Conservation (phyloP, 2,329 filamentous ascomycete species). For the Colletotrichum liriopes region DNA sequence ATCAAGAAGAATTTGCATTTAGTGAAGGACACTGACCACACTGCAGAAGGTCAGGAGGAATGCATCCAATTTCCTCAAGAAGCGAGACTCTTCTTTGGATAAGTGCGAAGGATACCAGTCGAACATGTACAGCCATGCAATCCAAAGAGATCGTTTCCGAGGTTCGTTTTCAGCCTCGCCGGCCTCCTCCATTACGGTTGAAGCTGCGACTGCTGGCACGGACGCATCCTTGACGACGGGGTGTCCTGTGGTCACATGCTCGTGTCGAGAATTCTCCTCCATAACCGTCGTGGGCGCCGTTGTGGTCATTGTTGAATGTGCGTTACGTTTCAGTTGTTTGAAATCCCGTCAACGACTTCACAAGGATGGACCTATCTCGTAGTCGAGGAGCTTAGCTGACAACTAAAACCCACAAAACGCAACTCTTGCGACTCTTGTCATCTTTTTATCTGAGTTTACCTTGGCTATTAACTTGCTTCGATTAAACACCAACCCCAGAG, state of each 20-base stretch:
- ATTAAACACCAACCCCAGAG: not conserved
- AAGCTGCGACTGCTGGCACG: conserved; percentile 53
- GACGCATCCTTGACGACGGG: conserved; percentile 27
- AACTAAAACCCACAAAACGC: not conserved
- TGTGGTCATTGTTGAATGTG: not conserved
- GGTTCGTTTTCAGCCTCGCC: conserved; percentile 38
- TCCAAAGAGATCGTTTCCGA: conserved; percentile 41
- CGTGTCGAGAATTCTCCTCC: not conserved
- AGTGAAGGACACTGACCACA: not conserved
- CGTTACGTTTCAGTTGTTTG: not conserved
- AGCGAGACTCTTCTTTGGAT: conserved; percentile 40
- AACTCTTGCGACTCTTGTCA: not conserved
- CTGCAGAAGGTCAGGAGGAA: conserved; percentile 45
- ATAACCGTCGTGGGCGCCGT: not conserved
- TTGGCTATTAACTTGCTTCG: not conserved
- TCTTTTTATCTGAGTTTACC: conserved; percentile 13
- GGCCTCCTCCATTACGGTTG: conserved; percentile 67
- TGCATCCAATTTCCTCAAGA: conserved; percentile 46
- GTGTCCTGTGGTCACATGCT: not conserved
- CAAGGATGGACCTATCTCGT: not conserved
- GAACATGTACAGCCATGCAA: conserved; percentile 46
- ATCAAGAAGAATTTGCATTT: conserved; percentile 20
- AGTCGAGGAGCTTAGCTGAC: not conserved
- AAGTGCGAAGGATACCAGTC: conserved; percentile 49
- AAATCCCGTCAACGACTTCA: not conserved